These are phyloP conservation scores for Eragrostis tef DNA, from an alignment of 202 grass and related monocot genomes.

Conservation along the genomic window DNA sequence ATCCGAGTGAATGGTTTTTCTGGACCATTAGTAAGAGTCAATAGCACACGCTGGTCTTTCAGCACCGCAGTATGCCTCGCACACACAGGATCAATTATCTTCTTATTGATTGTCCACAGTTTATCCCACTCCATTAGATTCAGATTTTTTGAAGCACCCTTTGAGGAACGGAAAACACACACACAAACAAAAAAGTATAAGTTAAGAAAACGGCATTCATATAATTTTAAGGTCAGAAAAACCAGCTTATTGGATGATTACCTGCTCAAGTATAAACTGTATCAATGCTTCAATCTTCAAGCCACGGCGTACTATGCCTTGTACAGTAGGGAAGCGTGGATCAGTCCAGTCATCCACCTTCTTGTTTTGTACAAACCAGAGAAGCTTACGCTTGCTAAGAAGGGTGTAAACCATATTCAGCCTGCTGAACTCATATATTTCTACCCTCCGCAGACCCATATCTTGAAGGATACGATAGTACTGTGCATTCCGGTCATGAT, in stretches of 20 bases:
- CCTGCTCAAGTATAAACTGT: constrained; percentile 96
- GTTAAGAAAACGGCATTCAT: constrained; percentile 10
- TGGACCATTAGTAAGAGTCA: constrained; percentile 78
- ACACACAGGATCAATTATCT: constrained; percentile 84
- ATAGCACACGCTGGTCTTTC: constrained; percentile 57
- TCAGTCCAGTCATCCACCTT: constrained; percentile 91
- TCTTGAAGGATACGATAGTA: constrained; percentile 78
- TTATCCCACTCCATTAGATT: constrained; percentile 99
- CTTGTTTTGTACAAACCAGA: constrained; percentile 91
- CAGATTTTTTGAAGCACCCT: constrained; percentile 94
- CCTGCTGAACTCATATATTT: constrained; percentile 87
- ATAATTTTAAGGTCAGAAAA: constrained; percentile 7
- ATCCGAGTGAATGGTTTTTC: constrained; percentile 65
- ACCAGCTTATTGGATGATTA: constrained; percentile 38
- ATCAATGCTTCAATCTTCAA: constrained; percentile 87
- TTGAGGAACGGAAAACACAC: constrained; percentile 38
- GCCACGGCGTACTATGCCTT: constrained; percentile 85
- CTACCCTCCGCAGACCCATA: constrained; percentile 73
- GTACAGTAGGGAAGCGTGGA: constrained; percentile 82
- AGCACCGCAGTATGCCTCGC: constrained; percentile 78
- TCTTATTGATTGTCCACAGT: constrained; percentile 95
- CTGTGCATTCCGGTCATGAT: constrained; percentile 88
- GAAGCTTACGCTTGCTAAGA: constrained; percentile 89
- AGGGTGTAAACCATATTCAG: constrained; percentile 95
- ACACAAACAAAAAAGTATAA: neutral